phyloP scores from a whole-genome alignment of 2,329 filamentous ascomycete genomes.

The Nemania serpens region DNA sequence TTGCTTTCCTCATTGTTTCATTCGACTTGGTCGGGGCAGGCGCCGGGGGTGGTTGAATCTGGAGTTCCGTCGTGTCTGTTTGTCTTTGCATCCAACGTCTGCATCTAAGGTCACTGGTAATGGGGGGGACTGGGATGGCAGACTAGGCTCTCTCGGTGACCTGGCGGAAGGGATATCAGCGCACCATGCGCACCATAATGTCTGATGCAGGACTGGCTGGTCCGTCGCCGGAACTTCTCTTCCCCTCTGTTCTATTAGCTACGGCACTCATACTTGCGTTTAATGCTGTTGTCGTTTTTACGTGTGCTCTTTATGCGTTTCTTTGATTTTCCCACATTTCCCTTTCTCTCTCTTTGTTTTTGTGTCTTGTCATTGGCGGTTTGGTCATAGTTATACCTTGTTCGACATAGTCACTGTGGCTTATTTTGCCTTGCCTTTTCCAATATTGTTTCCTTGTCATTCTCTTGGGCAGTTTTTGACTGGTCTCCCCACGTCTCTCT shows the following conservation, averaged over 20 bases:
- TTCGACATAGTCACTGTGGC: conserved; percentile 53
- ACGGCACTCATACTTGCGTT: conserved; percentile 48
- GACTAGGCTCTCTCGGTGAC: conserved; percentile 40
- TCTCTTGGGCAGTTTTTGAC: conserved; percentile 15
- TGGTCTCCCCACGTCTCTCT: conserved; percentile 13
- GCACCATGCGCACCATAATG: conserved; percentile 44
- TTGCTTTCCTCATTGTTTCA: conserved; percentile 41
- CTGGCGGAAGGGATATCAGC: conserved; percentile 37
- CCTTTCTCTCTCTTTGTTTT: conserved; percentile 32
- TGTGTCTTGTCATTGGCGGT: conserved; percentile 32
- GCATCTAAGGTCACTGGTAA: conserved; percentile 43
- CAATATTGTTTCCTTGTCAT: conserved; percentile 21
- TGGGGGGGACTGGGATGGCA: conserved; percentile 39
- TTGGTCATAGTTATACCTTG: conserved; percentile 59
- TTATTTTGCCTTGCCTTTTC: conserved; percentile 25
- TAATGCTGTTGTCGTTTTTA: conserved; percentile 44
- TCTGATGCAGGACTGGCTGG: conserved; percentile 47
- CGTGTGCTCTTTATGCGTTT: conserved; percentile 23
- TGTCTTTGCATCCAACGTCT: conserved; percentile 43
- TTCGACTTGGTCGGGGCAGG: conserved; percentile 39
- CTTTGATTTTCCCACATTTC: background rate
- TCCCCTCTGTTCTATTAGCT: conserved; percentile 54
- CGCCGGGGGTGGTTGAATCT: conserved; percentile 37
- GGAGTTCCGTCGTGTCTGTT: conserved; percentile 40
- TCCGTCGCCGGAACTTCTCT: conserved; percentile 47